phyloP scores from a whole-genome alignment of 257 asterid species.

The Linderniella brevidens region DNA sequence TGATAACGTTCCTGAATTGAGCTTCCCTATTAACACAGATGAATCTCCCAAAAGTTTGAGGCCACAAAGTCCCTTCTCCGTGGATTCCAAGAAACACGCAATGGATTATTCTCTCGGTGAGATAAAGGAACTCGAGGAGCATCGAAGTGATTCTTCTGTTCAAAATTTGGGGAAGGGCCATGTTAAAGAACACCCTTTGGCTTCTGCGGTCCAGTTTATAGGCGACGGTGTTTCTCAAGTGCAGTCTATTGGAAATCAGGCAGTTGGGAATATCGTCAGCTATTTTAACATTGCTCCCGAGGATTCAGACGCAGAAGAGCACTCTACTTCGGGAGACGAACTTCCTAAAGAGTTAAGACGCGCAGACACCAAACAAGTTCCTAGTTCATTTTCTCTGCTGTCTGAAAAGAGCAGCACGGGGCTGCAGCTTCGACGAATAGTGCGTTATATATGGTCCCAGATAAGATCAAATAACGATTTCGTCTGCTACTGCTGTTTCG shows the following conservation, averaged over 20 bases:
- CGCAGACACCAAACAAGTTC: conserved; percentile 20
- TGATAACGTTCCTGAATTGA: conserved; percentile 23
- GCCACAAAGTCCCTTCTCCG: conserved; percentile 33
- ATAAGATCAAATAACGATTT: conserved; percentile 87
- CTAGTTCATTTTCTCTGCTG: conserved; percentile 54
- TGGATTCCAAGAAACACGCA: conserved; percentile 32
- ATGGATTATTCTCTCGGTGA: conserved; percentile 37
- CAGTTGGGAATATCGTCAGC: conserved; percentile 79
- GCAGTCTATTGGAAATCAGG: conserved; percentile 89
- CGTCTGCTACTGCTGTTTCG: conserved; percentile 84
- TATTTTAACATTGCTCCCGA: conserved; percentile 66
- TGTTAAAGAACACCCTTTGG: conserved; percentile 56
- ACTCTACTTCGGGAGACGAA: conserved; percentile 26
- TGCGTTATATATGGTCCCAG: conserved; percentile 78
- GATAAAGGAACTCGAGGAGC: conserved; percentile 62
- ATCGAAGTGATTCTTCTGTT: conserved; percentile 21
- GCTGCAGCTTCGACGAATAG: conserved; percentile 61
- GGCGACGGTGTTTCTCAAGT: conserved; percentile 96
- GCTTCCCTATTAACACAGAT: conserved; percentile 24
- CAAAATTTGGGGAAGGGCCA: conserved; percentile 30
- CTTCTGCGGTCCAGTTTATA: conserved; percentile 81
- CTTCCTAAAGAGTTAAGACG: conserved; percentile 17
- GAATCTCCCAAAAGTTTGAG: conserved; percentile 49
- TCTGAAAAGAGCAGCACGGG: conserved; percentile 52
- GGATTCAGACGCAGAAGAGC: conserved; percentile 57